Evolutionary conservation across 2,329 filamentous ascomycete genomes (phyloP), one percentile per base, ranked within the genome.

Genomic region (Hypocreales sp.): DNA sequence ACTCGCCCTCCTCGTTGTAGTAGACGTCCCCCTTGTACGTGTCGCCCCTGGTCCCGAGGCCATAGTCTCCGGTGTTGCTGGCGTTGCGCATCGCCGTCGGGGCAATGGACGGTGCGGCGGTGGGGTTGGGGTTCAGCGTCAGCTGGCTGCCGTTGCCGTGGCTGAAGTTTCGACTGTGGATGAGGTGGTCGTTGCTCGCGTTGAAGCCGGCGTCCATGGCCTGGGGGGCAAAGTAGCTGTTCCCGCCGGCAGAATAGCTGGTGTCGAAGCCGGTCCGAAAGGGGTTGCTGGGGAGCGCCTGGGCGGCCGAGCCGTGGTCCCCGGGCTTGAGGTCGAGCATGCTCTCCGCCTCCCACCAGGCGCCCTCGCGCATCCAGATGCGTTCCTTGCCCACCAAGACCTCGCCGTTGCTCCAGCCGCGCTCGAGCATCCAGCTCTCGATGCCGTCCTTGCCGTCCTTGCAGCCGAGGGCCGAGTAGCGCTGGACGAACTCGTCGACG

Each of bases 401-500:
- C 54, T 95, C 90, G 21, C 90, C 90, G 40, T 98, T 98, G 56
- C 83, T 94, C 90, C 90, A 98, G 2, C 90, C 90, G 32, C 90
- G 75, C 53, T 95, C 86, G 26, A 95, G 66, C 31, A 92, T 67
- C 83, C 87, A 98, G 42, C 70, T 92, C 46, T 95, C 83, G 28
- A 94, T 84, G 25, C 87, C 90, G 35, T 98, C 90, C 35, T 73
- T 74, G 31, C 90, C 90, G 37, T 92, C 83, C 40, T 77, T 72
- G 50, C 90, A 98, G 10, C 90, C 90, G 1, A 98, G 66, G 5
- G 71, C 61, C 5, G 73, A 63, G 47, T 94, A 98, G 24, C 90
- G 74, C 40, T 77, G 73, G 13, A 75, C 69, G 42, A 98, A 95
- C 48, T 98, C 90, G 11, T 93, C 82, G 5, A 86, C 60, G 42